phyloP scores from a whole-genome alignment of 1,284 basidiomycete species.

The Marasmius fiardii region DNA sequence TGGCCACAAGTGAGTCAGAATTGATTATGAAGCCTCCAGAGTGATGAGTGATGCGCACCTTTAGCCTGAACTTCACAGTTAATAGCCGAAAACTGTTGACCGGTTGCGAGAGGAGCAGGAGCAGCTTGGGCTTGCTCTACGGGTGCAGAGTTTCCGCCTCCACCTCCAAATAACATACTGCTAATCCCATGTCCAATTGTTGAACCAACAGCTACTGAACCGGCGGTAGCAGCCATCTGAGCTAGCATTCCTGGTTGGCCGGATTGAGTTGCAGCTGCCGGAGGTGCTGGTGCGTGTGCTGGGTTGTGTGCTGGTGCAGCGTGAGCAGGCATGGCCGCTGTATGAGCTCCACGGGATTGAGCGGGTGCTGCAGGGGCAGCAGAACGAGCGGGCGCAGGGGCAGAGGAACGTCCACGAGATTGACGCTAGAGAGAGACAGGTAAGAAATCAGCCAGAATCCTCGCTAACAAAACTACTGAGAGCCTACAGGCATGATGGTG shows the following conservation, averaged over 20 bases:
- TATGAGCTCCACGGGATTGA: slow-evolving; percentile 58
- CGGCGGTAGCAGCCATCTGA: slow-evolving; percentile 88
- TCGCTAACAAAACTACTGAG: not conserved
- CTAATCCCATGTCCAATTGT: slow-evolving; percentile 83
- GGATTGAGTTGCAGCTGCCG: slow-evolving; percentile 26
- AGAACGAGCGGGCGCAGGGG: slow-evolving; percentile 48
- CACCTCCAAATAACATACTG: slow-evolving; percentile 76
- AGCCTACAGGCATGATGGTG: slow-evolving; percentile 19
- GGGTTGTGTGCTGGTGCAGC: slow-evolving; percentile 39
- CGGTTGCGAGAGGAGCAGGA: slow-evolving; percentile 29
- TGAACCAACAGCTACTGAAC: slow-evolving; percentile 82
- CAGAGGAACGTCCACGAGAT: slow-evolving; percentile 48
- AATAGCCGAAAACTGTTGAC: slow-evolving; percentile 36
- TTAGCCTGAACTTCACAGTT: slow-evolving; percentile 74
- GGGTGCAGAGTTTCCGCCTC: slow-evolving; percentile 39
- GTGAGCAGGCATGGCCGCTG: slow-evolving; percentile 52
- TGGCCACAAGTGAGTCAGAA: slow-evolving; percentile 3
- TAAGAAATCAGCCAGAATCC: slow-evolving; percentile 10
- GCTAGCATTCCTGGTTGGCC: slow-evolving; percentile 62
- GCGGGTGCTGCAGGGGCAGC: slow-evolving; percentile 47
- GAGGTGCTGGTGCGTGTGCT: slow-evolving; percentile 41
- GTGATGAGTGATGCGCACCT: slow-evolving; percentile 36
- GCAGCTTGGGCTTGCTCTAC: slow-evolving; percentile 26
- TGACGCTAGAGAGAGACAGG: slow-evolving; percentile 41
- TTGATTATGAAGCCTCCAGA: slow-evolving; percentile 6